Evolutionary conservation across 1,139 yeast species (phyloP), one percentile per base, ranked within the genome.

Genomic region (Candida freyschussii): DNA sequence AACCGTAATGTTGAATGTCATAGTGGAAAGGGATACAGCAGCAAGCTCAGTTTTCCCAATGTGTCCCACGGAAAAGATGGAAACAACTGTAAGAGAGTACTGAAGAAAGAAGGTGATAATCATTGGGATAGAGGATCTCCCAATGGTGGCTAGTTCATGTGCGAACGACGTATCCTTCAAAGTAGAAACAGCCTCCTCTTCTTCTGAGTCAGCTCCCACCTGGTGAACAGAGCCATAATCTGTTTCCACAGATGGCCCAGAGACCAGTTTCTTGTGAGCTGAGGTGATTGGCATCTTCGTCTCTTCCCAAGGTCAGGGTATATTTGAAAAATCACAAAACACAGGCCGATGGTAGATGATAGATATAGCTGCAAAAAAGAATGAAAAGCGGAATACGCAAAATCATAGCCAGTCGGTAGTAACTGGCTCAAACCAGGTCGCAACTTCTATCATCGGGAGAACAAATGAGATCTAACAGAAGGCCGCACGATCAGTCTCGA

Each of bases 1-100:
- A 3, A 69, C 69, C 0, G 72, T 65, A 29, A 69, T 68, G 40
- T 65, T 68, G 47, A 68, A 69, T 0, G 75, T 66, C 50, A 71
- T 68, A 3, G 68, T 61, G 1, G 72, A 72, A 26, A 70, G 56
- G 0, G 75, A 66, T 5, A 68, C 70, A 6, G 49, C 57, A 55
- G 36, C 49, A 21, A 40, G 60, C 30, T 50, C 53, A 7, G 68
- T 67, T 32, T 81, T 75, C 7, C 95, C 95, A 32, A 85, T 58
- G 50, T 82, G 83, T 6, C 95, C 94, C 8, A 82, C 94, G 7
- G 83, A 74, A 52, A 84, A 83, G 18, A 86, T 83, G 0, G 93
- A 80, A 0, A 94, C 89, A 32, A 85, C 82, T 0, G 91, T 79
- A 39, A 86, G 65, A 2, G 95, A 83, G 55, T 83, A 83, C 55